Percentiles rank a stretch among this genome's conserved stretches.
phyloP scores from a whole-genome alignment of 2,329 filamentous ascomycete species.

The Coniochaeta prunicola region DNA sequence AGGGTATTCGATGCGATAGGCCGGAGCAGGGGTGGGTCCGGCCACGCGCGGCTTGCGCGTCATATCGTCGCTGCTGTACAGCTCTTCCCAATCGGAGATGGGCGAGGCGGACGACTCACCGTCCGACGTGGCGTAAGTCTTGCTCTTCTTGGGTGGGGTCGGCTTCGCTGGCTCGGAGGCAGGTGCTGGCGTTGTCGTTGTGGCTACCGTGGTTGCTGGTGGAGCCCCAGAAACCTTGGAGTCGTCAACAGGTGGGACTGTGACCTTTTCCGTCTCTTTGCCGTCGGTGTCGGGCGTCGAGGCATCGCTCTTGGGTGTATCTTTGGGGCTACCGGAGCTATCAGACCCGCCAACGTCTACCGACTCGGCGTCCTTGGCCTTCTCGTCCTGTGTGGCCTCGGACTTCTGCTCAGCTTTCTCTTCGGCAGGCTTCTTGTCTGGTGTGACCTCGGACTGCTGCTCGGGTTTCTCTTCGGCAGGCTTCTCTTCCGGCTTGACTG shows the following conservation, averaged over 20 bases:
- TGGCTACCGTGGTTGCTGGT: conserved; percentile 7
- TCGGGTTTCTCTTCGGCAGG: conserved; percentile 10
- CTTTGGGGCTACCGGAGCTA: conserved; percentile 17
- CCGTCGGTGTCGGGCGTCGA: conserved; percentile 10
- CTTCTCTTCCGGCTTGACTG: conserved; percentile 7
- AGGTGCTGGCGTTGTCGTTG: conserved; percentile 1
- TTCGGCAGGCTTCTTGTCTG: conserved; percentile 9
- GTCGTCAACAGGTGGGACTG: conserved; percentile 19
- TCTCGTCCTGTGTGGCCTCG: neutral
- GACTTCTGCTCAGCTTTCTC: conserved; percentile 11
- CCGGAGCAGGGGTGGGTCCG: conserved; percentile 24
- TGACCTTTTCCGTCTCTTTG: conserved; percentile 22
- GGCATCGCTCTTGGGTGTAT: conserved; percentile 20
- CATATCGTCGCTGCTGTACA: conserved; percentile 53
- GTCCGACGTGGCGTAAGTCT: conserved; percentile 33
- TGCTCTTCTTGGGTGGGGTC: conserved; percentile 14
- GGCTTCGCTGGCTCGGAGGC: conserved; percentile 4
- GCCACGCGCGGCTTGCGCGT: conserved; percentile 39
- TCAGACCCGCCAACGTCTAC: conserved; percentile 10
- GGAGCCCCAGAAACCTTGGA: conserved; percentile 13
- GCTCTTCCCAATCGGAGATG: conserved; percentile 50
- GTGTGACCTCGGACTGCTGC: neutral
- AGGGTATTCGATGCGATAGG: conserved; percentile 20
- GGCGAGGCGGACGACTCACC: conserved; percentile 54
- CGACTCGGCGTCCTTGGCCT: conserved; percentile 9